Evolutionary conservation across 805 yeast genomes (phyloP).

Genomic region (Cyberlindnera suaveolens): DNA sequence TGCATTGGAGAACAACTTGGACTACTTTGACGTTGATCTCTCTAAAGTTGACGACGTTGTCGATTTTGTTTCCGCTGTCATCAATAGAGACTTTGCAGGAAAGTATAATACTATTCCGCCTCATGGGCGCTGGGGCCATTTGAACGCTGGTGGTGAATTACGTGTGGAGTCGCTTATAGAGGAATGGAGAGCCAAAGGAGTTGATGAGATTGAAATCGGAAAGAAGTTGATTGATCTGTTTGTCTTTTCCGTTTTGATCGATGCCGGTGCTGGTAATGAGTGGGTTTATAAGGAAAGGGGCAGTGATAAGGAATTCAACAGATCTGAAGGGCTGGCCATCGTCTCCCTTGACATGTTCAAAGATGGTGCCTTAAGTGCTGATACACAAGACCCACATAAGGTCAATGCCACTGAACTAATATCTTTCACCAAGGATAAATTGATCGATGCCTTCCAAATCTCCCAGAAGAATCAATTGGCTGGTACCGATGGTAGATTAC

Average conservation of each 20-base stretch:
- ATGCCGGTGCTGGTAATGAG: slow-evolving; percentile 61
- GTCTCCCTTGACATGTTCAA: slow-evolving; percentile 51
- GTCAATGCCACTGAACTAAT: slow-evolving; percentile 40
- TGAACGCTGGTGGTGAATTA: slow-evolving; percentile 42
- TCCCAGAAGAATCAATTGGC: slow-evolving; percentile 39
- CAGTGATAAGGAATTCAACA: slow-evolving; percentile 26
- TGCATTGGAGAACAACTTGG: slow-evolving; percentile 30
- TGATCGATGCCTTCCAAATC: slow-evolving; percentile 44
- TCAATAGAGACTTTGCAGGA: slow-evolving; percentile 39
- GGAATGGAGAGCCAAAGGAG: slow-evolving; percentile 28
- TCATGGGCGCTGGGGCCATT: slow-evolving; percentile 65
- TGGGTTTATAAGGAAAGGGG: slow-evolving; percentile 44
- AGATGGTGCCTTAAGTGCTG: slow-evolving; percentile 39
- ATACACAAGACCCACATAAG: slow-evolving; percentile 29
- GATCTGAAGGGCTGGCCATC: slow-evolving; percentile 63
- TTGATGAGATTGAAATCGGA: slow-evolving; percentile 39
- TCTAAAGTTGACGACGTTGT: slow-evolving; percentile 36
- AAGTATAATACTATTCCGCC: slow-evolving; percentile 46
- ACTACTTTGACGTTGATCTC: slow-evolving; percentile 42
- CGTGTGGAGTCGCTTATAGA: slow-evolving; percentile 40
- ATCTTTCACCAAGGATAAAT: slow-evolving; percentile 28
- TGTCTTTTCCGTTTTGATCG: slow-evolving; percentile 54
- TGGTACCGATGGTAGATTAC: slow-evolving; percentile 50
- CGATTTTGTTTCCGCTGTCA: slow-evolving; percentile 35
- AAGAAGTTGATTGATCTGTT: slow-evolving; percentile 51